A percentile compares a stretch with the other conserved stretches of the same genome.
These are phyloP conservation scores for Yamadazyma oceani DNA, from an alignment of 1,139 yeast species.

Conservation along the genomic window DNA sequence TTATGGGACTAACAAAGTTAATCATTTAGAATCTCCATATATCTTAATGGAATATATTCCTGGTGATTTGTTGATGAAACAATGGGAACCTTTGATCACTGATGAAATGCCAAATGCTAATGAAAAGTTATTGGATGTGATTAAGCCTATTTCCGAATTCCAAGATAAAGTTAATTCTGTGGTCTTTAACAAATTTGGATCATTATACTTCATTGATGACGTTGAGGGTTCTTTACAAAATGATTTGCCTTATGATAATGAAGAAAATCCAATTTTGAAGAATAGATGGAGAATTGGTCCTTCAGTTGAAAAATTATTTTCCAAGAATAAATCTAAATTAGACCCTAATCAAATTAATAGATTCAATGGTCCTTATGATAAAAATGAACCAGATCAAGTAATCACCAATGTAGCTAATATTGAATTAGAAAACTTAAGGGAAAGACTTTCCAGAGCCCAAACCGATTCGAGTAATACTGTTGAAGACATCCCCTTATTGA, in stretches of 20 bases:
- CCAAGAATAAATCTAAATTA: constrained; percentile 61
- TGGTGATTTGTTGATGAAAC: constrained; percentile 81
- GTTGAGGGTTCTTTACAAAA: constrained; percentile 42
- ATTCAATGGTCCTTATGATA: constrained; percentile 74
- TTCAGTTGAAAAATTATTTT: constrained; percentile 74
- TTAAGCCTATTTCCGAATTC: constrained; percentile 62
- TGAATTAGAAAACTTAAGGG: constrained; percentile 63
- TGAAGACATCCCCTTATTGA: constrained; percentile 42
- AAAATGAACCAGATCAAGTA: constrained; percentile 56
- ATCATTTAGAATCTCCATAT: constrained; percentile 70
- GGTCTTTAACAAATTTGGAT: constrained; percentile 73
- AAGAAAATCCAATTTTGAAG: constrained; percentile 55
- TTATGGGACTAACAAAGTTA: constrained; percentile 63
- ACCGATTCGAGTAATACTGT: constrained; percentile 49
- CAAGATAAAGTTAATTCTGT: constrained; percentile 51
- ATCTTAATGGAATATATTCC: constrained; percentile 75
- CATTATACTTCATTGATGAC: constrained; percentile 73
- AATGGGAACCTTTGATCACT: constrained; percentile 79
- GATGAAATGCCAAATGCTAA: constrained; percentile 38
- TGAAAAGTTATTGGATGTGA: constrained; percentile 51
- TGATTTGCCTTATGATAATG: constrained; percentile 57
- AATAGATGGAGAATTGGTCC: constrained; percentile 91
- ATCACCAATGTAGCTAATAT: constrained; percentile 63
- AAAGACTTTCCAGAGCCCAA: constrained; percentile 54
- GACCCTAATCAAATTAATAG: constrained; percentile 45